Evolutionary conservation across 202 grass and related monocot genomes (phyloP).

Genomic region (Setaria italica): DNA sequence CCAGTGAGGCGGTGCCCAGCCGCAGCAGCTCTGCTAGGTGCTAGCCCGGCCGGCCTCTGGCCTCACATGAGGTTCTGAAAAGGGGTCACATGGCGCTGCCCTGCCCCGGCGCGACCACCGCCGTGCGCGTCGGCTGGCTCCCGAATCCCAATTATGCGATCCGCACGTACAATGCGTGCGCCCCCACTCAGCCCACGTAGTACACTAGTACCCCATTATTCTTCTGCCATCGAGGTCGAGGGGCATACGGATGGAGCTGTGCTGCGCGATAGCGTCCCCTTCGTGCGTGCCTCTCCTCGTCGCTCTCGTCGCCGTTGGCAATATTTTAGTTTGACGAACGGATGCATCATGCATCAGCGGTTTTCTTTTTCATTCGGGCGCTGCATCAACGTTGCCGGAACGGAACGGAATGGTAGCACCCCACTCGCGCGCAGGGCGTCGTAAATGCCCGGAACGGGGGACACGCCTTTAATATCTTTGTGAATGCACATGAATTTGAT

Average conservation of each 20-base stretch:
- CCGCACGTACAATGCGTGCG: slow-evolving; percentile 27
- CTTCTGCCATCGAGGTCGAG: not conserved
- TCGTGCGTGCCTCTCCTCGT: not conserved
- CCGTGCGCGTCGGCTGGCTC: slow-evolving; percentile 19
- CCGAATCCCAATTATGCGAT: slow-evolving; percentile 24
- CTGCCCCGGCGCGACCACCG: not conserved
- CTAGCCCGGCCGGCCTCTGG: not conserved
- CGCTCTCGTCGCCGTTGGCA: not conserved
- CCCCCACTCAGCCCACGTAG: slow-evolving; percentile 30
- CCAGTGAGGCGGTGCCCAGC: not conserved
- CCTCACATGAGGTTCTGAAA: slow-evolving; percentile 30
- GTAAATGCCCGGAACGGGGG: slow-evolving; percentile 6
- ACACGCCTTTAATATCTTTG: not conserved
- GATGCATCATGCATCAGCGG: no score
- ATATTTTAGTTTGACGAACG: not conserved
- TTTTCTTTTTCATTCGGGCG: not conserved
- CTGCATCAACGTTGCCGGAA: not conserved
- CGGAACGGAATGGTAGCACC: not conserved
- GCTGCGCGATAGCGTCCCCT: not conserved
- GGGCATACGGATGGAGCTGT: not conserved
- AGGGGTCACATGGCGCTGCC: slow-evolving; percentile 30
- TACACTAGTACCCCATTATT: not conserved
- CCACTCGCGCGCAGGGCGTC: not conserved
- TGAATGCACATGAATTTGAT: not conserved
- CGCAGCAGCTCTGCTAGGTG: not conserved